Evolutionary conservation across 306 rosid species (phyloP), one percentile per base, ranked within the genome.

Genomic region (Albizia julibrissin): DNA sequence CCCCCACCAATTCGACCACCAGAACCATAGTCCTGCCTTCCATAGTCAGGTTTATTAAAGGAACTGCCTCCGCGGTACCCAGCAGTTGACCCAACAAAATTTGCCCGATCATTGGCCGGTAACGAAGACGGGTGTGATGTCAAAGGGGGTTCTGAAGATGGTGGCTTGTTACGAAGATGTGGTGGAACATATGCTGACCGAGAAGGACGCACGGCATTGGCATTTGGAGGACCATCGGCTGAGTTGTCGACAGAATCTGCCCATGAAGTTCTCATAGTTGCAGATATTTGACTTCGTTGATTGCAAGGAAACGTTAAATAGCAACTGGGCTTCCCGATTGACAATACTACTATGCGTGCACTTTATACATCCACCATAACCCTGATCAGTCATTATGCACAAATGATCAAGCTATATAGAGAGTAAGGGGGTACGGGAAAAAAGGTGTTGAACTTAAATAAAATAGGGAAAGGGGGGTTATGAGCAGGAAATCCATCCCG

Each of bases 341-440:
- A 71, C 39, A 71, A 71, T 44, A 50, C 37, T 22, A 31, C 29
- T 71, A 71, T 44, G 34, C 58, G 39, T 8, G 75, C 31, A 29
- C 75, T 71, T 43, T 24, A 24, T 71, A 39, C 56, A 71, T 13
- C 29, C 56, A 71, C 79, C 85, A 85, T 86, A 80, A 62, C 69
- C 82, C 80, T 78, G 78, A 83, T 65, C 31, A 66, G 68, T 61
- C 79, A 74, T 34, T 5, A 58, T 14, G 43, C 59, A 6, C 77
- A n/a, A 13, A 70, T 8, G 58, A 33, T 75, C 69, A 52, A 50
- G 15, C 78, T 68, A 42, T 31, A 69, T 37, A 14, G 37, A 33
- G 39, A 75, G 19, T 11, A 68, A 75, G 11, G 54, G 4, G 37
- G 49, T 43, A 24, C 10, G 18, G 34, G 34, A 33, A 7, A 8